These are phyloP conservation scores for Curvularia eragrostidis DNA, from an alignment of 2,329 filamentous ascomycete species.

Conservation along the genomic window DNA sequence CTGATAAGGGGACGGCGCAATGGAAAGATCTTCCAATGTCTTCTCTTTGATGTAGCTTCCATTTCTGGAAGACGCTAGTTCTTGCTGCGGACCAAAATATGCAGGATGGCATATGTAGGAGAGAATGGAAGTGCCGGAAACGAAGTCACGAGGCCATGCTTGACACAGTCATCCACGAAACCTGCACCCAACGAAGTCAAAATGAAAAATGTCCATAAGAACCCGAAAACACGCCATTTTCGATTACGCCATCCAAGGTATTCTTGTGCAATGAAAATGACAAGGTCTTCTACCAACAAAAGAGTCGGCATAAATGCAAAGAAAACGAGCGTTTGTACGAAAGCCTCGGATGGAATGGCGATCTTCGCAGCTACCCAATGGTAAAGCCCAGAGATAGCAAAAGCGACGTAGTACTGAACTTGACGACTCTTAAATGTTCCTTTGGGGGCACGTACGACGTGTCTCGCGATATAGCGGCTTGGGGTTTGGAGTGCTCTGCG, in stretches of 20 bases:
- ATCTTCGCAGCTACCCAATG: conserved; percentile 1
- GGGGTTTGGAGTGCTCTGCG: conserved; percentile 1
- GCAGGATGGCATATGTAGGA: not conserved
- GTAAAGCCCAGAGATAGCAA: not conserved
- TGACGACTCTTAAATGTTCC: conserved; percentile 2
- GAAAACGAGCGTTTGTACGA: not conserved
- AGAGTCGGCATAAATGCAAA: not conserved
- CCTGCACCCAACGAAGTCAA: not conserved
- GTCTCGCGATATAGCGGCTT: not conserved
- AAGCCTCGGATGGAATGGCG: not conserved
- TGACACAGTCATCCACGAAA: not conserved
- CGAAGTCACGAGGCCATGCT: not conserved
- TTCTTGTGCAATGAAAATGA: not conserved
- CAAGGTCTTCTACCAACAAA: not conserved
- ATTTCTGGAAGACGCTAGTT: not conserved
- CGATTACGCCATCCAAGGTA: not conserved
- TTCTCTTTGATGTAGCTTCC: not conserved
- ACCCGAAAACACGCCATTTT: not conserved
- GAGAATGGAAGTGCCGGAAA: not conserved
- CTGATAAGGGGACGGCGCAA: not conserved
- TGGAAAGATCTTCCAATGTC: not conserved
- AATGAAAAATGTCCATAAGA: not conserved
- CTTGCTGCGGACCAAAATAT: not conserved
- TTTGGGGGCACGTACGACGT: not conserved
- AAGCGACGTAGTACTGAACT: conserved; percentile 3